These are phyloP conservation scores for Termitomyces sp. DNA, from an alignment of 768 basidiomycete species.

Conservation along the genomic window DNA sequence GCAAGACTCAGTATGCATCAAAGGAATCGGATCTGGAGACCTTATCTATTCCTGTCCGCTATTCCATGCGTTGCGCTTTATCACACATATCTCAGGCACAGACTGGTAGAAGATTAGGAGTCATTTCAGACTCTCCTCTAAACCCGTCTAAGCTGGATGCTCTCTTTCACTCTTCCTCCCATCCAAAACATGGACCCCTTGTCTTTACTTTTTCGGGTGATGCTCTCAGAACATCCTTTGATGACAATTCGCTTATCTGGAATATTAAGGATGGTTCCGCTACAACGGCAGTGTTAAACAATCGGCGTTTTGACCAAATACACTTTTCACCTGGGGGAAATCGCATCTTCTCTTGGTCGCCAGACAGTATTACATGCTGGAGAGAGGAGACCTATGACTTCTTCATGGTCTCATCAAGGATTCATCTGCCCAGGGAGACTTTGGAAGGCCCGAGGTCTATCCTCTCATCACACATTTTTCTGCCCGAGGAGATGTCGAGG, in stretches of 20 bases:
- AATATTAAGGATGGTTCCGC: background rate
- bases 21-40: background rate
- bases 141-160: background rate
- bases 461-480: too few relatives aligned
- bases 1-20: background rate
- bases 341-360: background rate
- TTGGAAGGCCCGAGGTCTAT: too few relatives aligned
- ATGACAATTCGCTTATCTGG: background rate
- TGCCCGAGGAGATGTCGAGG: too few relatives aligned
- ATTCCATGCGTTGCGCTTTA: background rate
- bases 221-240: constrained; percentile 1
- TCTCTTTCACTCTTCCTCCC: background rate
- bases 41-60: background rate
- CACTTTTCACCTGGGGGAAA: background rate
- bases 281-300: background rate
- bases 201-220: background rate
- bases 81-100: background rate
- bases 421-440: too few relatives aligned
- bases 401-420: too few relatives aligned
- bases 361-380: background rate
- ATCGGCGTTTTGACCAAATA: background rate
- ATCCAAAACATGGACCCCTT: background rate
- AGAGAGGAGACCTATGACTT: too few relatives aligned
- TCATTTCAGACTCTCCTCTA: too few relatives aligned
- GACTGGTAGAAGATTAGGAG: too few relatives aligned